Conservation (phyloP, 176 grass and related monocot species). For the Cymbopogon citratus region DNA sequence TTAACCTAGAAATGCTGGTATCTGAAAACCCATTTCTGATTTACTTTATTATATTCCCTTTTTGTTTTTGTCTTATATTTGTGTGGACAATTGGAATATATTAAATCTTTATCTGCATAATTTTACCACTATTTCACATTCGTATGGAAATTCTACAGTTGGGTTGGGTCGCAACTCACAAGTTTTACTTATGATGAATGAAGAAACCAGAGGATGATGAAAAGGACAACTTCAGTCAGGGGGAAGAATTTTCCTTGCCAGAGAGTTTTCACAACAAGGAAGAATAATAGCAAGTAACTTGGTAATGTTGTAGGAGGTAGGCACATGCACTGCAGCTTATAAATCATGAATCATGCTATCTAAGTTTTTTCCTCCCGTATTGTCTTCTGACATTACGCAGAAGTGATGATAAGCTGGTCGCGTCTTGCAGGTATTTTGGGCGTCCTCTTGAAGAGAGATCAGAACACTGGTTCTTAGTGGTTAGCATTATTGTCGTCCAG, state of each 20-base stretch:
- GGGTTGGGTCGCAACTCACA: neutral
- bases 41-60: neutral
- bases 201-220: conserved; percentile 86
- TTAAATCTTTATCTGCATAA: neutral
- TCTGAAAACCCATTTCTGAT: neutral
- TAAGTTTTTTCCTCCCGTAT: neutral
- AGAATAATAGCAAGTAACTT: conserved; percentile 34
- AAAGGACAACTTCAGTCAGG: conserved; percentile 50
- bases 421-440: neutral
- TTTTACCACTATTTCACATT: neutral
- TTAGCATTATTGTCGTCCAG: neutral
- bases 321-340: neutral
- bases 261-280: conserved; percentile 61
- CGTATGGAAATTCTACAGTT: neutral
- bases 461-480: neutral
- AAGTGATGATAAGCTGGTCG: neutral
- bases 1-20: conserved; percentile 97
- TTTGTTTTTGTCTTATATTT: neutral
- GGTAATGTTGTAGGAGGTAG: neutral
- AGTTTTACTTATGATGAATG: neutral
- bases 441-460: neutral
- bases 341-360: neutral
- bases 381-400: neutral
- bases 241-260: conserved; percentile 81
- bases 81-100: neutral